Base-by-base conservation (phyloP, 2,329 filamentous ascomycete genomes). In the Apiospora hydei region DNA sequence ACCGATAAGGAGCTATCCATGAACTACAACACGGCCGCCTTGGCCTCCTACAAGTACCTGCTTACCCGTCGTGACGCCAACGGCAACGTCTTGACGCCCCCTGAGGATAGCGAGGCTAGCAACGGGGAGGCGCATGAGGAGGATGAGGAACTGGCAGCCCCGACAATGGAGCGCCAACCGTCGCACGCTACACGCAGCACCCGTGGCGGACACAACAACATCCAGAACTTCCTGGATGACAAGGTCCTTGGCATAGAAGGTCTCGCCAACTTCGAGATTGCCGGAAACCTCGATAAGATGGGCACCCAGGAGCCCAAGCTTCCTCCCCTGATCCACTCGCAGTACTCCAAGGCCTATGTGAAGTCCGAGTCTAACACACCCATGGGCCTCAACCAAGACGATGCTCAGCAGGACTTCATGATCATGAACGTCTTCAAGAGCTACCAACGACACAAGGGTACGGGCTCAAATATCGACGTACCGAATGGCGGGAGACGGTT, bases 1-100 rank as follows among this genome's bases (percentile, higher is more conserved):
- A 92, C 90, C 0, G 91, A 93, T 76, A 92, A 91, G 81, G 91
- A 93, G 81, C 85, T 93, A 43, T 86, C 88, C 5, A 87, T 92
- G 84, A 89, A 89, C 41, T 92, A 92, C 79, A 92, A 91, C 73
- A 83, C 85, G 5, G 88, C 91, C 6, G 90, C 90, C 43, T 77
- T 91, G 26, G 90, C 90, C 2, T 87, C 91, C 11, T 88, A 91
- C 79, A 88, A 89, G 73, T 88, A 90, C 77, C 85, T 92, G 71
- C 81, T 91, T 70, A 87, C 88, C 47, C 89, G 90, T 77, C 88
- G 87, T 46, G 84, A 86, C 71, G 80, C 83, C 38, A 86, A 88
- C 74, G 89, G 88, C 69, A 84, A 83, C 70, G 81, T 83, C 66
- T 85, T 83, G 53, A 85, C 82, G 53, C 89, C 85, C 16, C 85